These are phyloP conservation scores for Cyclostephanos invisitatus DNA, from an alignment of 108 stramenopile species.

Conservation along the genomic window DNA sequence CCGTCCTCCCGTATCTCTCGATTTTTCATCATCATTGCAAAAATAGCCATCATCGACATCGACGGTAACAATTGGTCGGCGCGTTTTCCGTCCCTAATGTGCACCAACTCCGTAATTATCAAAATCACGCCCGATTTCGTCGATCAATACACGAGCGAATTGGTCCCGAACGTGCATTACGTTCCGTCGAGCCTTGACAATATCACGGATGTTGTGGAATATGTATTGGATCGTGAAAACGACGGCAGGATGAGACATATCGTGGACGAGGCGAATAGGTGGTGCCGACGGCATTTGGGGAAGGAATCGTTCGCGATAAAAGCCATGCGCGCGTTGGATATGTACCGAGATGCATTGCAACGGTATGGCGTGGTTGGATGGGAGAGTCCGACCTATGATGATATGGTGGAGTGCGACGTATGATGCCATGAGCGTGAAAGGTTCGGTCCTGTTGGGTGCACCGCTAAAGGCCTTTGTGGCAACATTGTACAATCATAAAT, in stretches of 20 bases:
- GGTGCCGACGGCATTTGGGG: conserved; percentile 45
- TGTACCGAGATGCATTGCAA: conserved; percentile 20
- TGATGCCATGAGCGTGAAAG: background rate
- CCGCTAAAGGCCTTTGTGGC: background rate
- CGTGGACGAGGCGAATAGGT: conserved; percentile 45
- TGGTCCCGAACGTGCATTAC: conserved; percentile 51
- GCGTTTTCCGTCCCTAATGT: conserved; percentile 52
- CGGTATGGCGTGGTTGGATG: conserved; percentile 18
- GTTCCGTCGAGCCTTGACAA: conserved; percentile 46
- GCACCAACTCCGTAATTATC: conserved; percentile 53
- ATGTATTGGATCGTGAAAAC: conserved; percentile 35
- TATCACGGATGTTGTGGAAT: conserved; percentile 30
- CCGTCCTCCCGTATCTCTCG: too few relatives aligned
- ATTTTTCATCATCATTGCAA: too few relatives aligned
- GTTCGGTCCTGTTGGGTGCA: too few relatives aligned
- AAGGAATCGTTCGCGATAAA: conserved; percentile 9
- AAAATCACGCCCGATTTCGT: conserved; percentile 57
- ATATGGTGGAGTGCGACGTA: conserved; percentile 25
- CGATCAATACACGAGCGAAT: conserved; percentile 43
- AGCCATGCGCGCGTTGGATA: conserved; percentile 27
- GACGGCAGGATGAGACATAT: conserved; percentile 33
- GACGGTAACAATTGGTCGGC: conserved; percentile 60
- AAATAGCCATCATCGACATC: conserved; percentile 53
- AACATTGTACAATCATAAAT: background rate
- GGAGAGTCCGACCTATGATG: conserved; percentile 2